A percentile compares a stretch with the other conserved stretches of the same genome.
phyloP scores from a whole-genome alignment of 2,329 filamentous ascomycete genomes.

The Hortaea sp. region DNA sequence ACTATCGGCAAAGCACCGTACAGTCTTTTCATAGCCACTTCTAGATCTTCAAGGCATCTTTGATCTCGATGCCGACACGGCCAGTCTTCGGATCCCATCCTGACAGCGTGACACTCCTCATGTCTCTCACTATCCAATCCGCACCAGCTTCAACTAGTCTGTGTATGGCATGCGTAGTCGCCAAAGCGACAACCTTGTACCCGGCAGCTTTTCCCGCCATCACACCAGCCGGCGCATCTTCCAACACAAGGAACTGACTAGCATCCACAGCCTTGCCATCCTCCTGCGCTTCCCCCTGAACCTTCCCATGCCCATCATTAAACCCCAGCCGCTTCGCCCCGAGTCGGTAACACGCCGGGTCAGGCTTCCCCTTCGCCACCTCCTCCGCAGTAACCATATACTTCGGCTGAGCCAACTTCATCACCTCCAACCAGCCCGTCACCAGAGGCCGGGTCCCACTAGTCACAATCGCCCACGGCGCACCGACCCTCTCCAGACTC shows the following conservation, averaged over 20 bases:
- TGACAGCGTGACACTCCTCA: constrained; percentile 59
- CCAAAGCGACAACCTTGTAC: constrained; percentile 72
- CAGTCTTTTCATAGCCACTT: too few relatives aligned
- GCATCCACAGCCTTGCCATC: constrained; percentile 4
- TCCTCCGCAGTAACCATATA: constrained; percentile 42
- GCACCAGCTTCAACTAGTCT: constrained; percentile 67
- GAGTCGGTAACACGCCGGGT: constrained; percentile 39
- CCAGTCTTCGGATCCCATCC: constrained; percentile 45
- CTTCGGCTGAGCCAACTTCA: constrained; percentile 38
- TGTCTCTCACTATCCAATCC: constrained; percentile 76
- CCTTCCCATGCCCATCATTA: constrained; percentile 25
- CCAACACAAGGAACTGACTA: constrained; percentile 59
- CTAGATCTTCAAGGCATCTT: constrained; percentile 40
- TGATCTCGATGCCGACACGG: constrained; percentile 58
- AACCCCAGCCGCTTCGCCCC: constrained; percentile 33
- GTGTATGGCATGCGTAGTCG: constrained; percentile 69
- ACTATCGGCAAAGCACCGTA: too few relatives aligned
- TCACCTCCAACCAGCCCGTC: constrained; percentile 39
- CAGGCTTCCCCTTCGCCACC: constrained; percentile 39
- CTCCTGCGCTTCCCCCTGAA: background rate
- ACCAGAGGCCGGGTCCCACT: constrained; percentile 40
- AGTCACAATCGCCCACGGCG: constrained; percentile 73
- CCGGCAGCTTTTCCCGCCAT: constrained; percentile 74
- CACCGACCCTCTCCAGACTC: constrained; percentile 30
- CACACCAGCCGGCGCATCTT: constrained; percentile 83